A percentile compares a stretch with the other conserved stretches of the same genome.
These are phyloP conservation scores for Raffaelea albimanens DNA, from an alignment of 2,329 filamentous ascomycete species.

Conservation along the genomic window DNA sequence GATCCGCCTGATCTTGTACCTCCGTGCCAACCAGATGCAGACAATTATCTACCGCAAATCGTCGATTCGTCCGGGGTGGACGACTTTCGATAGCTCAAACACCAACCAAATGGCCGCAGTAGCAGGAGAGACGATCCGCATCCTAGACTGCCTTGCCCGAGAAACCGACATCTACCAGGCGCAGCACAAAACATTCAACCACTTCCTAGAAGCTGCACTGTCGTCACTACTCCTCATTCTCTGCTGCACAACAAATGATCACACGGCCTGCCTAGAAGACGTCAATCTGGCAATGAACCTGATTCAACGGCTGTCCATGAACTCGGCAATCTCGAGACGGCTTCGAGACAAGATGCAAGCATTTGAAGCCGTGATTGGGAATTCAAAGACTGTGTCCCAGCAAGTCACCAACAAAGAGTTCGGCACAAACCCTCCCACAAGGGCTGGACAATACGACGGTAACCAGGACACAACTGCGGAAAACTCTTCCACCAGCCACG, in stretches of 20 bases:
- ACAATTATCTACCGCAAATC: constrained; percentile 1
- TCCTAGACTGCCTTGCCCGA: neutral
- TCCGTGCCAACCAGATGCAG: constrained; percentile 2
- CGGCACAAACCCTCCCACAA: too few species aligned
- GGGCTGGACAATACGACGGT: too few species aligned
- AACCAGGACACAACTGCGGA: too few species aligned
- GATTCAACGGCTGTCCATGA: neutral
- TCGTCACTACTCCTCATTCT: neutral
- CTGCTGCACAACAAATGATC: neutral
- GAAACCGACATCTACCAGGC: constrained; percentile 1
- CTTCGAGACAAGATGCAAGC: neutral
- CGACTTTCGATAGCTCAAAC: neutral
- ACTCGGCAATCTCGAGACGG: neutral
- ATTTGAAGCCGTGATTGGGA: too few species aligned
- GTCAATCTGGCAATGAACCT: neutral
- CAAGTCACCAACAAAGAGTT: too few species aligned
- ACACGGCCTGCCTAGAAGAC: neutral
- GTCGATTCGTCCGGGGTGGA: neutral
- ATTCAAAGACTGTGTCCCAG: too few species aligned
- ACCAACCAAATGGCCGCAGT: neutral
- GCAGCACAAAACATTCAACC: constrained; percentile 2
- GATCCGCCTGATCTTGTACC: neutral
- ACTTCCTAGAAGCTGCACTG: constrained; percentile 1
- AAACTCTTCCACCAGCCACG: too few species aligned
- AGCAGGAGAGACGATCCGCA: neutral